Evolutionary conservation across 2,329 filamentous ascomycete species (phyloP).

Genomic region (Verticillium isaacii): DNA sequence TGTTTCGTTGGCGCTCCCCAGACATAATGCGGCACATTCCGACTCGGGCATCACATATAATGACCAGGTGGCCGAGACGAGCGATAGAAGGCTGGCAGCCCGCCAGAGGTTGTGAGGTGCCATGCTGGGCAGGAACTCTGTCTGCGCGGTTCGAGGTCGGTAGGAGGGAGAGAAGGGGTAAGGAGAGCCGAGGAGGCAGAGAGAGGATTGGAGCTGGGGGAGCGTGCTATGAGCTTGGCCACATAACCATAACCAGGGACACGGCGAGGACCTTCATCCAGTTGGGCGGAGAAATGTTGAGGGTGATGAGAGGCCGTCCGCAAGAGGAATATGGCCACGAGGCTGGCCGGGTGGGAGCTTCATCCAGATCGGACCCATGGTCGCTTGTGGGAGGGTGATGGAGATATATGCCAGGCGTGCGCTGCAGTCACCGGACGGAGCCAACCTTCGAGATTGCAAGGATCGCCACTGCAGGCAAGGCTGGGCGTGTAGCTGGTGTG

Average conservation of each 20-base stretch:
- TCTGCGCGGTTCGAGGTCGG: no score
- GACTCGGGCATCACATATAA: conserved; percentile 48
- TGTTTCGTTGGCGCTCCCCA: conserved; percentile 31
- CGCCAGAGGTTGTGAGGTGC: no score
- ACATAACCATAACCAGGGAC: not conserved
- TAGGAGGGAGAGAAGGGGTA: no score
- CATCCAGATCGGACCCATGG: not conserved
- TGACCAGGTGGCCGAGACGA: conserved; percentile 16
- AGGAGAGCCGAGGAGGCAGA: no score
- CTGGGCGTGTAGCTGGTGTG: not conserved
- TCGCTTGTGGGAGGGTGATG: not conserved
- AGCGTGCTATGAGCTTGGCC: no score
- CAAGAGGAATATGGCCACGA: not conserved
- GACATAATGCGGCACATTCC: conserved; percentile 41
- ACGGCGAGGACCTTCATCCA: not conserved
- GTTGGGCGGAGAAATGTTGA: not conserved
- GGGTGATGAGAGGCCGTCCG: not conserved
- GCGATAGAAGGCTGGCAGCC: conserved; percentile 6
- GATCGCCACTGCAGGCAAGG: not conserved
- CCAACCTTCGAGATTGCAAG: not conserved
- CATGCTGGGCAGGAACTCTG: no score
- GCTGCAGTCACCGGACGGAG: not conserved
- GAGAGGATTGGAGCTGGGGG: no score
- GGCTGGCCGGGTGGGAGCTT: not conserved
- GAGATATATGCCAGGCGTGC: not conserved